Conservation (phyloP, 2,329 filamentous ascomycete genomes). For the Claviceps digitariae region DNA sequence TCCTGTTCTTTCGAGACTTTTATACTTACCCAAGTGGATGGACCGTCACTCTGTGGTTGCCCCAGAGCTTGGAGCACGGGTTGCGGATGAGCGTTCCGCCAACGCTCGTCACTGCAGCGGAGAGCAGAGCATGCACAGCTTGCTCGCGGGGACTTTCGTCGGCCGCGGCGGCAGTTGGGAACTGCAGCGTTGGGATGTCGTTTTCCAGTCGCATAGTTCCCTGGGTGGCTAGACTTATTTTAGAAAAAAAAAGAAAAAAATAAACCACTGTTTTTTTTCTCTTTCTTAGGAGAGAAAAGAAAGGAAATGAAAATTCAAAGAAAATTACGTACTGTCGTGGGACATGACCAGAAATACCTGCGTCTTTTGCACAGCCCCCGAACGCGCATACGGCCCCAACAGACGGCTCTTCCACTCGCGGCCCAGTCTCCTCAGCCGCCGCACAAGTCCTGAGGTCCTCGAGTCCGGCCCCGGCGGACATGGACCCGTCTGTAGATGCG, state of each 20-base stretch:
- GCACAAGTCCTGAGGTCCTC: background rate
- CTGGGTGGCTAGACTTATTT: constrained; percentile 33
- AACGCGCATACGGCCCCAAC: constrained; percentile 42
- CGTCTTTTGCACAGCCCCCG: constrained; percentile 44
- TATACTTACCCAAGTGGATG: constrained; percentile 41
- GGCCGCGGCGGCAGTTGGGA: constrained; percentile 38
- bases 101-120: constrained; percentile 39
- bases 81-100: constrained; percentile 47
- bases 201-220: constrained; percentile 44
- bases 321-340: constrained; percentile 38
- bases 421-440: constrained; percentile 5
- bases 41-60: constrained; percentile 46
- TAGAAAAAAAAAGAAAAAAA: background rate
- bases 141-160: constrained; percentile 41
- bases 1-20: background rate
- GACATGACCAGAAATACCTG: constrained; percentile 55
- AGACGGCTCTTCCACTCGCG: constrained; percentile 31
- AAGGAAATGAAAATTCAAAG: background rate
- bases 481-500: constrained; percentile 26
- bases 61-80: constrained; percentile 42
- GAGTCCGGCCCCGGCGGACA: constrained; percentile 14
- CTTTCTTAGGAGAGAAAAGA: background rate
- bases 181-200: constrained; percentile 46
- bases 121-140: constrained; percentile 36
- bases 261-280: too few relatives aligned